Evolutionary conservation across 306 rosid species (phyloP).

Genomic region (Comarum palustre): DNA sequence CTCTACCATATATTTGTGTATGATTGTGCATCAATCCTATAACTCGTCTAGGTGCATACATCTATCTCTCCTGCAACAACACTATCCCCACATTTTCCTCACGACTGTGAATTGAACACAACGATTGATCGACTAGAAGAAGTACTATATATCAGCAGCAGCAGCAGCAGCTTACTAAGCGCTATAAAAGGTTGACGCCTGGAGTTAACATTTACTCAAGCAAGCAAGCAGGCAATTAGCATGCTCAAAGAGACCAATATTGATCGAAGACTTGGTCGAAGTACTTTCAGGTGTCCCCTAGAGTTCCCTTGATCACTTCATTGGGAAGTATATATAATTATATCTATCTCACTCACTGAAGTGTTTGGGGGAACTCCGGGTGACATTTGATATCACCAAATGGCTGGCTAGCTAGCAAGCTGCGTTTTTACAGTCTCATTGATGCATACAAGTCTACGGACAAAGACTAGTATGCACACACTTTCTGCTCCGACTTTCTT

Average conservation of each 20-base stretch:
- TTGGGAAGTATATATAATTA: not conserved
- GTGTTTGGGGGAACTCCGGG: constrained; percentile 54
- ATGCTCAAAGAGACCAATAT: not conserved
- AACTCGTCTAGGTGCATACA: constrained; percentile 24
- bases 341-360: constrained; percentile 35
- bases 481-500: not conserved
- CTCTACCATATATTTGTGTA: not conserved
- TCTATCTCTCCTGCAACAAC: not conserved
- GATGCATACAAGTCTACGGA: not conserved
- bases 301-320: constrained; percentile 41
- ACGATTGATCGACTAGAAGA: not conserved
- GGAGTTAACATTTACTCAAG: constrained; percentile 4
- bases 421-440: not conserved
- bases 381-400: constrained; percentile 23
- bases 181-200: not conserved
- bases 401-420: too few species aligned
- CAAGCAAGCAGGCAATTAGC: not conserved
- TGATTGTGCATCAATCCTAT: not conserved
- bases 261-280: constrained; percentile 1
- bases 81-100: not conserved
- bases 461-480: not conserved
- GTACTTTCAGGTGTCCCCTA: constrained; percentile 17
- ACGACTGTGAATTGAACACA: not conserved
- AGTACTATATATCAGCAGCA: too few species aligned
- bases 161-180: not conserved